Evolutionary conservation across 805 yeast genomes (phyloP).

Genomic region (Clavispora vitiphila): DNA sequence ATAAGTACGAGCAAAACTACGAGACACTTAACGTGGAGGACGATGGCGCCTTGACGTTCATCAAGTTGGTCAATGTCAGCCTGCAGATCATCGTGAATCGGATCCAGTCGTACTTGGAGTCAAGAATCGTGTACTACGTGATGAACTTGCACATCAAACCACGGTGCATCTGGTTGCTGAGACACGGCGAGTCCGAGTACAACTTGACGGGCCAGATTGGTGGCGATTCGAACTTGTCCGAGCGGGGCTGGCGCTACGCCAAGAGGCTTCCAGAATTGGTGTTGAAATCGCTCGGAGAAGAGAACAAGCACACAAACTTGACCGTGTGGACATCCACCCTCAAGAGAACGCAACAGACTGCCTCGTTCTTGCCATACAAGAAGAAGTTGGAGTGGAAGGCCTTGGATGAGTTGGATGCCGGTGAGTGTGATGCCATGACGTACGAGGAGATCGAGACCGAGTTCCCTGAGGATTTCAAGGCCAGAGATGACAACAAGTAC

Average conservation of each 20-base stretch:
- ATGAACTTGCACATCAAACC: constrained; percentile 95
- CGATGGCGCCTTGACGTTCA: constrained; percentile 70
- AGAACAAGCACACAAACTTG: constrained; percentile 46
- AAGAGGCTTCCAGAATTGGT: constrained; percentile 74
- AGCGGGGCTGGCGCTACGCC: constrained; percentile 82
- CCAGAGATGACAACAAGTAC: constrained; percentile 92
- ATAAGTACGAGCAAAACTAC: constrained; percentile 67
- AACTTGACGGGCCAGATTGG: constrained; percentile 94
- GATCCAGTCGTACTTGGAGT: constrained; percentile 83
- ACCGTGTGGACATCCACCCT: constrained; percentile 96
- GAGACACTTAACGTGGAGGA: constrained; percentile 61
- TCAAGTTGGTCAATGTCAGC: constrained; percentile 82
- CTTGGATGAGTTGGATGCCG: constrained; percentile 93
- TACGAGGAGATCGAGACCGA: constrained; percentile 82
- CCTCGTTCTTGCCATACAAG: constrained; percentile 72
- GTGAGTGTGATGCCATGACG: constrained; percentile 95
- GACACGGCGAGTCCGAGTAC: constrained; percentile 94
- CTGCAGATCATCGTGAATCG: constrained; percentile 83
- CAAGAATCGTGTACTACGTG: constrained; percentile 89
- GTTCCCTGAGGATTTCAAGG: constrained; percentile 92
- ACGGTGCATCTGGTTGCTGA: constrained; percentile 84
- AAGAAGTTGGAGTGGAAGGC: constrained; percentile 90
- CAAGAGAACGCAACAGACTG: constrained; percentile 88
- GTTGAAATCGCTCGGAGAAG: constrained; percentile 55
- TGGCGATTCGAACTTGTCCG: constrained; percentile 84